Evolutionary conservation across 2,329 filamentous ascomycete genomes (phyloP), one percentile per base, ranked within the genome.

Genomic region (Cercospora zeina): DNA sequence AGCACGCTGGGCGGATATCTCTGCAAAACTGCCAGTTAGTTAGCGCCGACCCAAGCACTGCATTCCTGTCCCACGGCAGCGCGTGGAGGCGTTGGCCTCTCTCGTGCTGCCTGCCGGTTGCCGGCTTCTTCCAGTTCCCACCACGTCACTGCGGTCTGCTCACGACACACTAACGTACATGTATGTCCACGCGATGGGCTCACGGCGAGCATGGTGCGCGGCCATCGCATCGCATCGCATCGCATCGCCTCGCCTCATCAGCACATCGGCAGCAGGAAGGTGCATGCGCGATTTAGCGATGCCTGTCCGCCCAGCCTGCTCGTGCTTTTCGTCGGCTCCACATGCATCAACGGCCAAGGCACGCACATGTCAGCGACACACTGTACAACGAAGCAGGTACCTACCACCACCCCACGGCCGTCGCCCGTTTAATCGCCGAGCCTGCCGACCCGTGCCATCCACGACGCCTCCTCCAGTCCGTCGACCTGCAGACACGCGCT

Each of bases 241-340:
- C n/a, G n/a, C n/a, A n/a, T n/a, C n/a, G 39, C 39, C 39, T 19
- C 19, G 39, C 16, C 39, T 42, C 37, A 19, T 16, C 37, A 14
- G 37, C 37, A 42, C 37, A n/a, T n/a, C n/a, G n/a, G n/a, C n/a
- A n/a, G n/a, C 24, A 27, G 24, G 3, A 27, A 3, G 24, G 3
- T 27, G 24, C 24, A 27, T 27, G 24, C 24, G 24, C 24, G 24
- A 27, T 27, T 27, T 27, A n/a, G n/a, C n/a, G n/a, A n/a, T n/a
- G n/a, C n/a, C n/a, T n/a, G n/a, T n/a, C n/a, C n/a, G n/a, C n/a
- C n/a, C n/a, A n/a, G n/a, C n/a, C n/a, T n/a, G n/a, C n/a, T n/a
- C n/a, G n/a, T 45, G 39, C 39, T 45, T 45, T 45, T 45, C 19
- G 39, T 45, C 39, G 39, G 39, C 39, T 45, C 39, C 39, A 45